These are phyloP conservation scores for Alternaria atra DNA, from an alignment of 2,329 filamentous ascomycete genomes.

Conservation along the genomic window DNA sequence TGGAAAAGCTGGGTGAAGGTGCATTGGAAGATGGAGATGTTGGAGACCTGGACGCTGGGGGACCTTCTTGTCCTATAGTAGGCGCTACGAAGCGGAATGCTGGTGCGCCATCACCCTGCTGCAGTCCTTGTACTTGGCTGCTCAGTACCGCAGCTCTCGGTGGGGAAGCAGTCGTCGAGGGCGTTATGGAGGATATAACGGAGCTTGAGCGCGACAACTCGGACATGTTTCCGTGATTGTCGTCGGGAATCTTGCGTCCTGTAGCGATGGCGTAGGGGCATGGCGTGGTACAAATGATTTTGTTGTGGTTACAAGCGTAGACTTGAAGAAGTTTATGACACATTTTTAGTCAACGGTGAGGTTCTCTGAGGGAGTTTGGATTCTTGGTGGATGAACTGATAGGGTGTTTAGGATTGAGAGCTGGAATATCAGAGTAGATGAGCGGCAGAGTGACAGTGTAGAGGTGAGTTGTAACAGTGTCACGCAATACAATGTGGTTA, in stretches of 20 bases:
- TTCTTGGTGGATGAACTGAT: not conserved
- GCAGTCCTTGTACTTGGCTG: not conserved
- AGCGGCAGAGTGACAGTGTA: not conserved
- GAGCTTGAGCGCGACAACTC: slow-evolving; percentile 18
- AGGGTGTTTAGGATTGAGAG: not conserved
- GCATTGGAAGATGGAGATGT: not conserved
- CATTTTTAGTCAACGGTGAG: slow-evolving; percentile 18
- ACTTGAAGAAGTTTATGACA: slow-evolving; percentile 39
- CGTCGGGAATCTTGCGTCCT: not conserved
- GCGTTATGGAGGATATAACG: slow-evolving; percentile 12
- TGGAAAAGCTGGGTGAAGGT: slow-evolving; percentile 4
- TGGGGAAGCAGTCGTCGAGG: not conserved
- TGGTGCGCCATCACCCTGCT: not conserved
- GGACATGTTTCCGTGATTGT: not conserved
- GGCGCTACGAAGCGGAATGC: slow-evolving; percentile 16
- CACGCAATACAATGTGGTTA: not conserved
- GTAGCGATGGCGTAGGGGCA: slow-evolving; percentile 28
- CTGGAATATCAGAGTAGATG: not conserved
- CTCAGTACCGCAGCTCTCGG: not conserved
- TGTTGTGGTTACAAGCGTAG: slow-evolving; percentile 38
- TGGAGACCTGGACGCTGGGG: not conserved
- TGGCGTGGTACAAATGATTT: slow-evolving; percentile 38
- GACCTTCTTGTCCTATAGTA: not conserved
- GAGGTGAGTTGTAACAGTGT: not conserved
- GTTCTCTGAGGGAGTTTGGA: not conserved